phyloP scores from a whole-genome alignment of 129 eudicot genomes.

The Calendula officinalis region DNA sequence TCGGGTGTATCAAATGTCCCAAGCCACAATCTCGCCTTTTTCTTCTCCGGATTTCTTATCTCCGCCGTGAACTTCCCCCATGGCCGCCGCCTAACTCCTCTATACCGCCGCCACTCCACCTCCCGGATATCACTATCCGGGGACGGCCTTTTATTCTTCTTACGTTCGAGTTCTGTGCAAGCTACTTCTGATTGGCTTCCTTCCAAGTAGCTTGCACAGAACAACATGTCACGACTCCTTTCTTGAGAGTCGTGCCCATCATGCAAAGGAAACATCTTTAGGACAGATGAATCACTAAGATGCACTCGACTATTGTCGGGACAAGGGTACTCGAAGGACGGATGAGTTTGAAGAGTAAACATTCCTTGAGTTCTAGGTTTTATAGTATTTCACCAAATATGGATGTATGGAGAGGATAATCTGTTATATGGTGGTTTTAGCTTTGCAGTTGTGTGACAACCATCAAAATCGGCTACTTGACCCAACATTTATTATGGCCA shows the following conservation, averaged over 20 bases:
- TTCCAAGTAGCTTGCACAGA: conserved; percentile 2
- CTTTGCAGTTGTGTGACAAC: too few relatives aligned
- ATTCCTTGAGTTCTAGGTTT: conserved; percentile 1
- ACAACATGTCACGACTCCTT: not conserved
- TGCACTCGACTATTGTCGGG: not conserved
- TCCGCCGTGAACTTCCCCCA: conserved; percentile 14
- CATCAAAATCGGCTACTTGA: too few relatives aligned
- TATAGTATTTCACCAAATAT: not conserved
- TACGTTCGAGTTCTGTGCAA: not conserved
- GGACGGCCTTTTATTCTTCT: conserved; percentile 9
- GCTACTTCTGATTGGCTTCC: not conserved
- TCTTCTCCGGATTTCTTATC: conserved; percentile 32
- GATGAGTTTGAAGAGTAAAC: not conserved
- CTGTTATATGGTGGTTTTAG: conserved; percentile 8
- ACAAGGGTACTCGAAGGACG: too few relatives aligned
- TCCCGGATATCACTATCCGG: not conserved
- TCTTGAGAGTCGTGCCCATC: not conserved
- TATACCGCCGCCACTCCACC: conserved; percentile 33
- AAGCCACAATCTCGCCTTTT: conserved; percentile 31
- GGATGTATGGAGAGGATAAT: conserved; percentile 7
- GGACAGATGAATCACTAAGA: conserved; percentile 2
- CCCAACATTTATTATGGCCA: too few relatives aligned
- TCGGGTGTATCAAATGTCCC: conserved; percentile 32
- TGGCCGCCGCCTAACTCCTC: conserved; percentile 28
- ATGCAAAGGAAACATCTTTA: not conserved